phyloP scores from a whole-genome alignment of 768 basidiomycete genomes.

The Leccinum incarnatum region DNA sequence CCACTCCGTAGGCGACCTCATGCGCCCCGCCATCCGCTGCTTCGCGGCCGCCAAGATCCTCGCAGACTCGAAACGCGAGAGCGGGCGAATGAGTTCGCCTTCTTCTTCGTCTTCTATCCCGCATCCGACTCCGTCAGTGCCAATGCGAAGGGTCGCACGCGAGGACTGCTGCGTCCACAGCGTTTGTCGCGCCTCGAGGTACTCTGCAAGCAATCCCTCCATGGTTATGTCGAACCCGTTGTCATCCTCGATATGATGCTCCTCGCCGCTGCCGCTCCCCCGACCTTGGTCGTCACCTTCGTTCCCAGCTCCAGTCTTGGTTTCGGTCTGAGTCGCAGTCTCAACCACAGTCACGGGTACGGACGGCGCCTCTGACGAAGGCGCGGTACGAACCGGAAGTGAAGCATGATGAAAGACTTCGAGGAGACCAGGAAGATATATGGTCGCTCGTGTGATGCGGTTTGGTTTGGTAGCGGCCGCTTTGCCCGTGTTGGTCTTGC shows the following conservation, averaged over 20 bases:
- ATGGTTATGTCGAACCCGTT: slow-evolving; percentile 36
- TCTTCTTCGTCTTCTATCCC: slow-evolving; percentile 5
- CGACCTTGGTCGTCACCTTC: no score
- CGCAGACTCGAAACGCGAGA: slow-evolving; percentile 42
- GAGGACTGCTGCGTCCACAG: slow-evolving; percentile 20
- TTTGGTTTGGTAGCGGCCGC: neutral
- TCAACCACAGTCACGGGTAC: neutral
- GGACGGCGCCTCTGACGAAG: neutral
- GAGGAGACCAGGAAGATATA: slow-evolving; percentile 18
- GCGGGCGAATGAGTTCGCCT: slow-evolving; percentile 35
- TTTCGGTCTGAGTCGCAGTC: neutral
- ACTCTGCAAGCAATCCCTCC: slow-evolving; percentile 34
- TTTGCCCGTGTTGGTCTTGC: slow-evolving; percentile 24
- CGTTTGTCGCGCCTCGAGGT: slow-evolving; percentile 29
- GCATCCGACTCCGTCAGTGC: neutral
- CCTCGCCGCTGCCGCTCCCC: no score
- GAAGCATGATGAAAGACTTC: slow-evolving; percentile 18
- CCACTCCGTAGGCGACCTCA: slow-evolving; percentile 29
- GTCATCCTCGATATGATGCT: neutral
- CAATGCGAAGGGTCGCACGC: slow-evolving; percentile 13
- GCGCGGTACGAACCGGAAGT: neutral
- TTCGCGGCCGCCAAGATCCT: slow-evolving; percentile 31
- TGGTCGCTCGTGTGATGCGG: slow-evolving; percentile 17
- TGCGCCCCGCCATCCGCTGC: slow-evolving; percentile 8
- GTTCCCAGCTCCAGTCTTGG: neutral